Conservation (phyloP, 495 filamentous ascomycete genomes). For the Trichocladium antarcticum region DNA sequence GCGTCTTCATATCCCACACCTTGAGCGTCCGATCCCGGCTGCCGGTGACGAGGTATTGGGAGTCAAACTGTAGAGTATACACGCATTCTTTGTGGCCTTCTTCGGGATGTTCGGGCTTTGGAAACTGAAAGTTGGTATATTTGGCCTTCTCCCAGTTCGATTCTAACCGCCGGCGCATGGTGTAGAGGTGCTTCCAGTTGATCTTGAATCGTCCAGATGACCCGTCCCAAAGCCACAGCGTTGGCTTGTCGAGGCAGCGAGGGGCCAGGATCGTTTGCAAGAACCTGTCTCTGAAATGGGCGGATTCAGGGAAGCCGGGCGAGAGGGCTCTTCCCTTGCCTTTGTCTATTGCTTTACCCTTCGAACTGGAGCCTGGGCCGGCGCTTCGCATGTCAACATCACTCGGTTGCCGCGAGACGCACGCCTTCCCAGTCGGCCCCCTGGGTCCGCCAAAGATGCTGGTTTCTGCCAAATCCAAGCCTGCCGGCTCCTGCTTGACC, state of each 20-base stretch:
- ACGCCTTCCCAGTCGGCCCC: not conserved
- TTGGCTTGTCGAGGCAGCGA: constrained; percentile 24
- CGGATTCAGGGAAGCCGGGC: not conserved
- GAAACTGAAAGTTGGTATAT: constrained; percentile 78
- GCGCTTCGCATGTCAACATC: constrained; percentile 15
- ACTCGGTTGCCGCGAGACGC: constrained; percentile 9
- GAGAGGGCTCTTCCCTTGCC: constrained; percentile 25
- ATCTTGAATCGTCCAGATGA: constrained; percentile 42
- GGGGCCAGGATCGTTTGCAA: constrained; percentile 9
- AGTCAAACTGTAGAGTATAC: constrained; percentile 82
- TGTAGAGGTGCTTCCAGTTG: constrained; percentile 82
- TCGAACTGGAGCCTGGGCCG: constrained; percentile 7
- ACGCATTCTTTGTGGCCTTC: constrained; percentile 90
- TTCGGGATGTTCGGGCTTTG: constrained; percentile 64
- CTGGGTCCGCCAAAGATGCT: constrained; percentile 31
- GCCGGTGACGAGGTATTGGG: constrained; percentile 82
- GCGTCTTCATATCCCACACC: constrained; percentile 80
- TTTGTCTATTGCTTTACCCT: constrained; percentile 17
- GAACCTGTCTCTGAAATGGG: not conserved
- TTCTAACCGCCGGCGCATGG: constrained; percentile 73
- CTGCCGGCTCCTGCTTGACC: constrained; percentile 20
- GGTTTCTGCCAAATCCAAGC: constrained; percentile 19
- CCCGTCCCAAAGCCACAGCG: constrained; percentile 35
- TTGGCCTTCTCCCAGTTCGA: constrained; percentile 81
- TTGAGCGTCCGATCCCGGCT: constrained; percentile 81